These are phyloP conservation scores for Vicia faba DNA, from an alignment of 306 rosid species.

Conservation along the genomic window DNA sequence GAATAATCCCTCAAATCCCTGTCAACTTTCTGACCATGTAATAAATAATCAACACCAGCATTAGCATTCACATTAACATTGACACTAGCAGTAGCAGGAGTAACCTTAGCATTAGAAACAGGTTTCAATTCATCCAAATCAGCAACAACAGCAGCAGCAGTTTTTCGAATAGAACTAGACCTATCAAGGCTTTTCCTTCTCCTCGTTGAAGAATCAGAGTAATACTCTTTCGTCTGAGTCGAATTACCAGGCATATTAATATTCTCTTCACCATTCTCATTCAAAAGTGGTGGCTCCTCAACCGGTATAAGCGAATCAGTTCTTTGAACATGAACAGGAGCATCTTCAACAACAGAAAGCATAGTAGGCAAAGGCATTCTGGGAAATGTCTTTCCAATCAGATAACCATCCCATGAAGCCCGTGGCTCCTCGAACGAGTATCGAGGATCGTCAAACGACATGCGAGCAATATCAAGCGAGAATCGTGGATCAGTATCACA, in stretches of 20 bases:
- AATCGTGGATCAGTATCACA: conserved; percentile 98
- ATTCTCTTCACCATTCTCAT: conserved; percentile 37
- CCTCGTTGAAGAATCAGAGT: conserved; percentile 71
- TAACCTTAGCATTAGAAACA: conserved; percentile 57
- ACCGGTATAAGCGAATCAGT: conserved; percentile 79
- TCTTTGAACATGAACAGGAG: conserved; percentile 72
- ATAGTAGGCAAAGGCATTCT: conserved; percentile 95
- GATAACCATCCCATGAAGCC: conserved; percentile 96
- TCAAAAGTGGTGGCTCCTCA: conserved; percentile 50
- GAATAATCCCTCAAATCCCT: conserved; percentile 71
- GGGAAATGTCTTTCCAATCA: conserved; percentile 63
- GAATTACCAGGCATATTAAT: conserved; percentile 70
- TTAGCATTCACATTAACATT: conserved; percentile 63
- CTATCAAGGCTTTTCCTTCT: conserved; percentile 90
- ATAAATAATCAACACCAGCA: conserved; percentile 53
- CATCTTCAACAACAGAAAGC: conserved; percentile 92
- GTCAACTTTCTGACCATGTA: conserved; percentile 58
- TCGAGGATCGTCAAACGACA: conserved; percentile 80
- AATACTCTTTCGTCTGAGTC: conserved; percentile 80
- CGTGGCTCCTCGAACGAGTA: conserved; percentile 92
- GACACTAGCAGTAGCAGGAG: conserved; percentile 60
- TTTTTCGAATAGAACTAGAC: conserved; percentile 84
- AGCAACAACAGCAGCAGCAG: conserved; percentile 94
- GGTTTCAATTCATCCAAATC: conserved; percentile 86
- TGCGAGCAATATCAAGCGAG: conserved; percentile 78